phyloP scores from a whole-genome alignment of 2,329 filamentous ascomycete genomes.

The Raffaelea albimanens region DNA sequence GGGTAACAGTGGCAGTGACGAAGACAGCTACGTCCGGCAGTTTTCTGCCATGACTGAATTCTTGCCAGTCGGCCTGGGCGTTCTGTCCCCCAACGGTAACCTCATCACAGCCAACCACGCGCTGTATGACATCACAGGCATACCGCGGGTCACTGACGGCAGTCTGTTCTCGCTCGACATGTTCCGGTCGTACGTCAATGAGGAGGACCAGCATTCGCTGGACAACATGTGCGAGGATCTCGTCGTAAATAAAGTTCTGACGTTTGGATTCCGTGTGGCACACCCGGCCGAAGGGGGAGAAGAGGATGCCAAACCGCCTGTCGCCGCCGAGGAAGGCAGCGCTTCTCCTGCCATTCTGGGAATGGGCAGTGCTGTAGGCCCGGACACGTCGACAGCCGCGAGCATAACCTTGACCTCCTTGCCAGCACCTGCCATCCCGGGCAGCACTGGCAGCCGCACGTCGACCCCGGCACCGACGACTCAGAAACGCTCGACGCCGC shows the following conservation, averaged over 20 bases:
- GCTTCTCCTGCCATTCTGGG: no score
- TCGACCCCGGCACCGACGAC: neutral
- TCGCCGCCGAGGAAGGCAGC: no score
- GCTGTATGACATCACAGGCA: slow-evolving; percentile 45
- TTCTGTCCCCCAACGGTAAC: slow-evolving; percentile 53
- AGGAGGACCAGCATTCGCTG: slow-evolving; percentile 34
- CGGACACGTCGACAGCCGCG: no score
- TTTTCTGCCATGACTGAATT: slow-evolving; percentile 65
- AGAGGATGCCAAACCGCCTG: no score
- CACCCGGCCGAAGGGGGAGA: slow-evolving; percentile 4
- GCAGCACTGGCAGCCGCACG: no score
- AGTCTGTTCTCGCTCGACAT: slow-evolving; percentile 6
- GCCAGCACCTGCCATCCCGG: no score
- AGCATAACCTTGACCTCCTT: no score
- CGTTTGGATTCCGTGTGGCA: slow-evolving; percentile 37
- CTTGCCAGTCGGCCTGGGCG: slow-evolving; percentile 65
- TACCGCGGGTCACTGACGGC: slow-evolving; percentile 18
- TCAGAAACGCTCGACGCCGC: neutral
- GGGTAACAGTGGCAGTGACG: neutral
- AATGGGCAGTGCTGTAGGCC: no score
- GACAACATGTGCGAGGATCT: slow-evolving; percentile 31
- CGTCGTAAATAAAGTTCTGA: slow-evolving; percentile 24
- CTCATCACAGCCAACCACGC: slow-evolving; percentile 65
- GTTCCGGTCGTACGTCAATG: slow-evolving; percentile 34
- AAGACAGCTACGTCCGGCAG: slow-evolving; percentile 41